phyloP scores from a whole-genome alignment of 345 rosid genomes.

The Conringia planisiliqua region DNA sequence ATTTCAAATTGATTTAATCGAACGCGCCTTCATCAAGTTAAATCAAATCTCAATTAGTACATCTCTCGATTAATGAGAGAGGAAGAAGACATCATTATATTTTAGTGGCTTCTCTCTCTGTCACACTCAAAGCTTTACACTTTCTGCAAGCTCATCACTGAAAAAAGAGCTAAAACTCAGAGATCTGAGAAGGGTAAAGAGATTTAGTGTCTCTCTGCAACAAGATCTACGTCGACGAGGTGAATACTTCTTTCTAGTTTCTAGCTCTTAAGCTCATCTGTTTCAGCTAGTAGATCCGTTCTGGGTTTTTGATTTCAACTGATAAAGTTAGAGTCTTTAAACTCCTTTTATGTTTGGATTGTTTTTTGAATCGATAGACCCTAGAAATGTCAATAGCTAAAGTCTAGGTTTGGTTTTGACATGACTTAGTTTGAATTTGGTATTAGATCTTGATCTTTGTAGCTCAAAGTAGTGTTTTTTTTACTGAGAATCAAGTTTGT shows the following conservation, averaged over 20 bases:
- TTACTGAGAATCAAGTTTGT: not conserved
- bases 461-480: not conserved
- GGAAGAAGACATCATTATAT: not conserved
- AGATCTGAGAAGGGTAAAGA: constrained; percentile 5
- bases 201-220: not conserved
- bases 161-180: not conserved
- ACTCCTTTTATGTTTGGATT: not conserved
- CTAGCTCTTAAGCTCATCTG: not conserved
- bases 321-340: constrained; percentile 13
- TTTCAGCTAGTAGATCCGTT: constrained; percentile 14
- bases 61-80: not conserved
- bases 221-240: constrained; percentile 26
- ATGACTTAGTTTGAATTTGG: not conserved
- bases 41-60: constrained; percentile 10
- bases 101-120: constrained; percentile 15
- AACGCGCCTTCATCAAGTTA: constrained; percentile 29
- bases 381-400: not conserved
- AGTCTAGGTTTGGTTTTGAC: not conserved
- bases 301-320: constrained; percentile 1
- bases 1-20: not conserved
- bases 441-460: constrained; percentile 5
- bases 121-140: constrained; percentile 19
- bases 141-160: constrained; percentile 21
- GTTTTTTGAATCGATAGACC: not conserved
- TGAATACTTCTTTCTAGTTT: not conserved